phyloP scores from a whole-genome alignment of 164 flowering plant genomes.

The Magnolia officinalis region DNA sequence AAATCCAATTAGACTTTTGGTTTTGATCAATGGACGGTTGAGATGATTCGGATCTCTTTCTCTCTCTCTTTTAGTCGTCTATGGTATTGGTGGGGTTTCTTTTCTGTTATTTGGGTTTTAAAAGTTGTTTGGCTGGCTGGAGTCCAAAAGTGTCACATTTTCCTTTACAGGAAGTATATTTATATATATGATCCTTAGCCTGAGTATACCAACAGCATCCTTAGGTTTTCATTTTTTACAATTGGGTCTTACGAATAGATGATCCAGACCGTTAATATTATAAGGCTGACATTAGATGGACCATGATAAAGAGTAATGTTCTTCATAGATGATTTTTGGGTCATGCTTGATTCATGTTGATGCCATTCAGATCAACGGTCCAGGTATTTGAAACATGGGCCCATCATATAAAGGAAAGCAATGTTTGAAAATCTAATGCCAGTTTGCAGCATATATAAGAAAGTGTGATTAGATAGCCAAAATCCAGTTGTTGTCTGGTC shows the following conservation, averaged over 20 bases:
- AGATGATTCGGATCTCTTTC: neutral
- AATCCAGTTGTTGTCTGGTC: neutral
- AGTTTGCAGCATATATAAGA: neutral
- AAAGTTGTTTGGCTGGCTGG: constrained; percentile 10
- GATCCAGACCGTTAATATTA: neutral
- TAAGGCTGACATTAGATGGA: neutral
- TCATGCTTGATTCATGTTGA: neutral
- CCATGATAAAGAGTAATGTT: neutral
- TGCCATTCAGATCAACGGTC: neutral
- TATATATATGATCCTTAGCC: neutral
- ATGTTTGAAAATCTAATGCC: neutral
- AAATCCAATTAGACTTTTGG: neutral
- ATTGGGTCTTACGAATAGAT: neutral
- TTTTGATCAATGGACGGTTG: neutral
- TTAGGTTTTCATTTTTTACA: no score
- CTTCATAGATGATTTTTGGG: no score
- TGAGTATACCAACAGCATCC: neutral
- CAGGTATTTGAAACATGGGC: neutral
- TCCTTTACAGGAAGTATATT: neutral
- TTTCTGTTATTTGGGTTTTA: neutral
- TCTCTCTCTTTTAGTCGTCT: neutral
- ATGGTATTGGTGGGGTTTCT: no score
- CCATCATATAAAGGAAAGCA: neutral
- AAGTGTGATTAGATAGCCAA: neutral
- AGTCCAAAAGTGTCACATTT: constrained; percentile 1